Evolutionary conservation across 495 filamentous ascomycete genomes (phyloP), one percentile per base, ranked within the genome.

Genomic region (Margaritispora aquatica): DNA sequence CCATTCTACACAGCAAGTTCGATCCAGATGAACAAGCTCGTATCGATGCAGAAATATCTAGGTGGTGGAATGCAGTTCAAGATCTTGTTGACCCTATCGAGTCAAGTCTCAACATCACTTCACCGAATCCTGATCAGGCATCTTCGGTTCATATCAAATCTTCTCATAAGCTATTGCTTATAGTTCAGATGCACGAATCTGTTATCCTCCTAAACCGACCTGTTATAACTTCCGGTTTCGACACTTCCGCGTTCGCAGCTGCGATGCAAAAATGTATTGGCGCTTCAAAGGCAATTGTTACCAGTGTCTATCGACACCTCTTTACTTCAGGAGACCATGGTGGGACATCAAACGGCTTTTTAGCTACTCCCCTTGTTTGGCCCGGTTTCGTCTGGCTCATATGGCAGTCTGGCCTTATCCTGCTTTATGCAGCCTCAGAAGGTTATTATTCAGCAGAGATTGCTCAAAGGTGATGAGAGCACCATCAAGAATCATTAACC

Each of bases 1-100:
- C 53, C 13, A 38, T 62, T 24, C 26, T 41, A 10, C 54, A 57
- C 44, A 57, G 53, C 3, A 26, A 24, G 5, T 55, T 54, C 3
- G 46, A 62, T 48, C 53, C 53, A 15, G 59, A 62, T 34, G 59
- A 62, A 13, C 34, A 50, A 15, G 53, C 59, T 1, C 20, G 36
- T 19, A 62, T 62, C 53, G 59, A 62, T 51, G 53, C 59, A 29
- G 59, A 62, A 29, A 57, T 62, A 24, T 62, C 59, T 9, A 51
- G 31, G 27, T 62, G 59, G 59, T 62, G 59, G 59, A 62, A 62
- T 23, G 53, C 54, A 38, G 47, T 26, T 21, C 59, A 62, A 34
- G 59, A 62, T 46, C 46, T 62, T 24, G 19, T 62, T 7, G 54
- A 62, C 2, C 53, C 59, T 41, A 50, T 50, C n/a, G 47, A 50